Evolutionary conservation across 345 rosid species (phyloP), one percentile per base, ranked within the genome.

Genomic region (Erodium maritimum): DNA sequence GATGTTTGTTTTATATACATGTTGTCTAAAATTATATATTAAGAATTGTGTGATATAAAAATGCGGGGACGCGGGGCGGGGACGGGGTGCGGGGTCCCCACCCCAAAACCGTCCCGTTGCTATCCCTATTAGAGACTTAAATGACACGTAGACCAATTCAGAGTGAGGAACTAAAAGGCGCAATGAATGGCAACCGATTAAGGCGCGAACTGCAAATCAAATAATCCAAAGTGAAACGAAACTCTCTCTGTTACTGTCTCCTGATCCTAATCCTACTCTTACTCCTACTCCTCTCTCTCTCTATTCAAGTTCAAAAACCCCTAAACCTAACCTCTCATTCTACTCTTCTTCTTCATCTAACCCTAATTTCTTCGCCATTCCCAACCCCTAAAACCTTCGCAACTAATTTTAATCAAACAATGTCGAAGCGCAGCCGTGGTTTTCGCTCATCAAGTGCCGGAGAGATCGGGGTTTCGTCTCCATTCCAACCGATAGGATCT

Each of bases 361-460:
- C 48, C 17, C 48, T 14, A 10, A 10, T 14, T 42, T 42, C 48
- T 42, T 42, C 48, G 17, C 48, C 48, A 14, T 42, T 11, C 17
- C 48, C 48, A 10, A 10, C 48, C 17, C 48, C 14, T 42, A 13
- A 42, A 42, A 29, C 34, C 34, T 29, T 8, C 3, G 8, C 48
- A 11, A 1, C 48, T 12, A 10, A 42, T 42, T 42, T 42, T 42
- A 9, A 9, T 16, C 48, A 42, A 11, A 42, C 54, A 51, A 51
- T 51, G 54, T 51, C 56, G 42, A 59, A 22, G 10, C 10, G 54
- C 14, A 2, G 56, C 22, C 25, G 53, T n/a, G 17, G 54, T 54
- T 53, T 21, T 21, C 50, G 56, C 5, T 58, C 68, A 34, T 55
- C 60, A 20, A 63, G 60, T 8, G 67, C 25, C 21, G 72, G 64